Base-by-base conservation (phyloP, 2,329 filamentous ascomycete species). In the Trematosphaeria pertusa region DNA sequence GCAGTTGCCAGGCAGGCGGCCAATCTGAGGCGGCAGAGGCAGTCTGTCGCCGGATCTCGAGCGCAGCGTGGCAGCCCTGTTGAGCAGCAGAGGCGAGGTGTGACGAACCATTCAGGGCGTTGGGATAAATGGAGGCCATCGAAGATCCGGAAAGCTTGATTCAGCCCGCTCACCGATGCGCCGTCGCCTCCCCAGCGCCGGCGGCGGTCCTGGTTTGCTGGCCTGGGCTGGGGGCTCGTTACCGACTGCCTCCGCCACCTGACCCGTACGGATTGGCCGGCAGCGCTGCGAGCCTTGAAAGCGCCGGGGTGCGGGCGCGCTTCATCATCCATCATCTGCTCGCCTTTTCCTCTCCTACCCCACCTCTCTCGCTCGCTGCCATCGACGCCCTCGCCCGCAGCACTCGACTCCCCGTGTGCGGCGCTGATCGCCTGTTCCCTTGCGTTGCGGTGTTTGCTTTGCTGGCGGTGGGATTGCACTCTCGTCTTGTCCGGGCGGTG, bases 111-210 rank as follows among this genome's bases (percentile, higher is more conserved):
- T 53, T 63, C 46, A 54, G 46, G 43, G 36, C 39, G 43, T 52
- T 38, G 55, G 52, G 48, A 49, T 56, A 51, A 41, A 55, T 51
- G 37, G 50, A 24, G 24, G 12, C 7, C 46, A 50, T 59, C 48
- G 61, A 52, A 56, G 64, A 67, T 67, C 61, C 52, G 46, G 44
- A 69, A 69, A 69, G 65, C 65, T 69, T 69, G 60, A 64, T 57
- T 66, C 59, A 56, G 62, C 59, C 61, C 50, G 49, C 46, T 37
- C 34, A 21, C 14, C 30, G 24, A 48, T 49, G 43, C 52, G 50
- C 55, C 55, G 54, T 56, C 39, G 48, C 45, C 59, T 43, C 46
- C 42, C 47, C 48, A 46, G 40, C 37, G 17, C 24, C 48, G 40
- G 33, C 32, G n/a, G n/a, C n/a, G n/a, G n/a, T n/a, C n/a, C n/a